phyloP scores from a whole-genome alignment of 345 rosid species.

The Xanthoceras sorbifolium region DNA sequence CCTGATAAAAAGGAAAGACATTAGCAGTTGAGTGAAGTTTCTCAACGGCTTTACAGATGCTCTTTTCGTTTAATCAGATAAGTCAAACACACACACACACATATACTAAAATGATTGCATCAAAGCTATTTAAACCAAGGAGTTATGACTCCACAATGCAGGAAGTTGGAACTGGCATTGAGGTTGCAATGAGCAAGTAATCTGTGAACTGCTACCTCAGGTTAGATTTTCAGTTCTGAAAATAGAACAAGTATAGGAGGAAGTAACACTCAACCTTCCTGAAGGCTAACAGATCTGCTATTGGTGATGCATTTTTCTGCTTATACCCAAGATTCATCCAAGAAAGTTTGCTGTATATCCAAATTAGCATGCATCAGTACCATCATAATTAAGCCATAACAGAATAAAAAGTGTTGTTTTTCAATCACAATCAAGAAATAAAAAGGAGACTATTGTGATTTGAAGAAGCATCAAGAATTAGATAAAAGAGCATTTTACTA shows the following conservation, averaged over 20 bases:
- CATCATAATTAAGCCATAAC: neutral
- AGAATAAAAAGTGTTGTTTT: neutral
- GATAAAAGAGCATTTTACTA: conserved; percentile 49
- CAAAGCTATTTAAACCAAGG: neutral
- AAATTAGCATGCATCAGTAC: conserved; percentile 14
- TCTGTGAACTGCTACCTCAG: neutral
- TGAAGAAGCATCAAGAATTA: neutral
- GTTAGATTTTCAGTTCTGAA: conserved; percentile 15
- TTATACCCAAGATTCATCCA: conserved; percentile 91
- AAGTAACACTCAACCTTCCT: conserved; percentile 61
- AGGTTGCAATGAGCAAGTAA: neutral
- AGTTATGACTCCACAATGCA: conserved; percentile 8
- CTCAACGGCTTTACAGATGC: neutral
- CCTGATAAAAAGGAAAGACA: conserved; percentile 41
- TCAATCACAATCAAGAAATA: neutral
- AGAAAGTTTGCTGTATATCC: conserved; percentile 68
- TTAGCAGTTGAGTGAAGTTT: neutral
- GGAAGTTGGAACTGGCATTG: neutral
- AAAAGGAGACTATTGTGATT: neutral
- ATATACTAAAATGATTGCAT: too few relatives aligned
- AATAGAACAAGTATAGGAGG: neutral
- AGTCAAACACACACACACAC: too few relatives aligned
- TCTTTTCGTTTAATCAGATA: neutral
- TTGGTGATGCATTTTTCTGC: conserved; percentile 72
- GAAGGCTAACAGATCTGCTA: conserved; percentile 93